These are phyloP conservation scores for Suillus hirtellus DNA, from an alignment of 768 basidiomycete genomes.

Conservation along the genomic window DNA sequence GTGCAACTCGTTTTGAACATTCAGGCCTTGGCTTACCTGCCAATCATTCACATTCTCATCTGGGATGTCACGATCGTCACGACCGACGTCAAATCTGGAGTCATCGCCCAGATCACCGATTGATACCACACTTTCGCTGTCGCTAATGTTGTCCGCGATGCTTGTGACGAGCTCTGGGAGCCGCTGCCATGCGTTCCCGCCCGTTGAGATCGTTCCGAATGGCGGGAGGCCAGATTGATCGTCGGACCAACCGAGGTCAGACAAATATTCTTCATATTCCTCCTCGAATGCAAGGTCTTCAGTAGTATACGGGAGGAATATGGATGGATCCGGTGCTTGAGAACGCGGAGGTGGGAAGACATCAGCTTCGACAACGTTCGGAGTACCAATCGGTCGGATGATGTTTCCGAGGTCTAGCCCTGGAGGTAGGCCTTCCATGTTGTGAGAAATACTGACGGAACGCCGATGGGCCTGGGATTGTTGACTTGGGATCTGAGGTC, in stretches of 20 bases:
- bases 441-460: conserved; percentile 81
- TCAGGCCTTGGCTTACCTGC: conserved; percentile 64
- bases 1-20: conserved; percentile 8
- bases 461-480: conserved; percentile 70
- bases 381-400: conserved; percentile 73
- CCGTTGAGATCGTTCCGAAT: conserved; percentile 29
- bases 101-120: conserved; percentile 90
- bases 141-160: conserved; percentile 87
- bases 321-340: conserved; percentile 78
- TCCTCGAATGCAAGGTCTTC: conserved; percentile 96
- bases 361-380: conserved; percentile 80
- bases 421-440: conserved; percentile 72
- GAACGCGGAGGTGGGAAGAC: conserved; percentile 94
- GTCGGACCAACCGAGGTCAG: conserved; percentile 79
- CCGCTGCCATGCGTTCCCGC: conserved; percentile 75
- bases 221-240: conserved; percentile 47
- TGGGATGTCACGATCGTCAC: conserved; percentile 59
- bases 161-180: conserved; percentile 78
- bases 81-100: conserved; percentile 58
- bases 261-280: conserved; percentile 95
- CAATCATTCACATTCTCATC: conserved; percentile 92
- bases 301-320: conserved; percentile 87
- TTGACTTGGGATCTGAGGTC: conserved; percentile 50
- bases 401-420: conserved; percentile 75
- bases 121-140: conserved; percentile 89